Conservation (phyloP, 164 flowering plant species). For the Tetrastigma voinierianum region DNA sequence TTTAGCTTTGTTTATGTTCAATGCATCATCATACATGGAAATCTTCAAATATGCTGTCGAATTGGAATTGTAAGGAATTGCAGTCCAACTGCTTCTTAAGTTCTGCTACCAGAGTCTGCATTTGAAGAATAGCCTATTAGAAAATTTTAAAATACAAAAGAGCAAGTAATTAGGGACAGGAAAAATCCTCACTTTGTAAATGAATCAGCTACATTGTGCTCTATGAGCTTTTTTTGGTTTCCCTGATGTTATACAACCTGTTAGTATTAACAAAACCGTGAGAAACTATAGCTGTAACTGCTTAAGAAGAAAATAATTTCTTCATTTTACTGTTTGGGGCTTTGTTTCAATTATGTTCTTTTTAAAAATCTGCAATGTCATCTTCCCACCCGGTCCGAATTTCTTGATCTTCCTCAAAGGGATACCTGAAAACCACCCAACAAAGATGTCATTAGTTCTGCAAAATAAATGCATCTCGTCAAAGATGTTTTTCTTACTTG, state of each 20-base stretch:
- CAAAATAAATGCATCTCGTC: too few relatives aligned
- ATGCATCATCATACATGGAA: constrained; percentile 43
- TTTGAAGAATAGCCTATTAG: too few relatives aligned
- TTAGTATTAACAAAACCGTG: background rate
- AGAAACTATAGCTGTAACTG: constrained; percentile 1
- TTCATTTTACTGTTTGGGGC: constrained; percentile 65
- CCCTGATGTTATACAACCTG: constrained; percentile 62
- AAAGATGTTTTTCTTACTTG: constrained; percentile 22
- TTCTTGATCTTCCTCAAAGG: constrained; percentile 43
- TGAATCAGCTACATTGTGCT: constrained; percentile 50
- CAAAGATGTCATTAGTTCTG: too few relatives aligned
- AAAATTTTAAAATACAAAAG: too few relatives aligned
- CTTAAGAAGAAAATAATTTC: too few relatives aligned
- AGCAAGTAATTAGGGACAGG: too few relatives aligned
- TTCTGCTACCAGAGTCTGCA: constrained; percentile 50
- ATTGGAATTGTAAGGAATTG: constrained; percentile 15
- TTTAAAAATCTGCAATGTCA: constrained; percentile 55
- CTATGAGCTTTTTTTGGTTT: constrained; percentile 46
- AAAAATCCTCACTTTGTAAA: constrained; percentile 9
- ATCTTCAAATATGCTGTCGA: constrained; percentile 39
- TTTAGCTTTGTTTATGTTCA: background rate
- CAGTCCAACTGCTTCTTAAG: constrained; percentile 38
- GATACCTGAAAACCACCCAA: constrained; percentile 24
- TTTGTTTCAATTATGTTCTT: constrained; percentile 58
- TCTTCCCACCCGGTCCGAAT: constrained; percentile 74